Base-by-base conservation (phyloP, 2,329 filamentous ascomycete genomes). In the Teratosphaeriaceae sp. region DNA sequence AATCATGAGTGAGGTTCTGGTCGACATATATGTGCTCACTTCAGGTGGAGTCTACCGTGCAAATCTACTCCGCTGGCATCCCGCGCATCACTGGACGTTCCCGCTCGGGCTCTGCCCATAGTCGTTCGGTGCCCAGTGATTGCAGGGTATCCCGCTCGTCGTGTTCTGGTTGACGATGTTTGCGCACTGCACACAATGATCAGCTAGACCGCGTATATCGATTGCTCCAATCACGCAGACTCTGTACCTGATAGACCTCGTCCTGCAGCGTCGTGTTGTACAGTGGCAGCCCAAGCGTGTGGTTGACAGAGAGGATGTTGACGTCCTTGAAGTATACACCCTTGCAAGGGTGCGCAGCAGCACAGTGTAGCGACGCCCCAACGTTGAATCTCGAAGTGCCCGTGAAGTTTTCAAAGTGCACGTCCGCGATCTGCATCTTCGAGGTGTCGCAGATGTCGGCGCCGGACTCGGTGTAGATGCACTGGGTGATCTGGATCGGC, bases 401-500 rank as follows among this genome's bases (percentile, higher is more conserved):
- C 11, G 45, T 49, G 43, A 60, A 36, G 18, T 58, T 54, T 12
- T 50, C 42, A 19, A 61, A 51, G 8, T 9, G 9, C 9, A 26
- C 23, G 23, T 39, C 37, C 3, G 48, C 47, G 15, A 71, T 52
- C 38, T 70, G 58, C 45, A 71, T 71, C 37, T 63, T 52, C 0
- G 59, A 46, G 33, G 52, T 55, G 11, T 56, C 49, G 45, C 55
- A 57, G 15, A 48, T 44, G 16, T 48, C 50, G 4, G 29, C 42
- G 19, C 42, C 48, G 19, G 19, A 16, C 16, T 47, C 46, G n/a
- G 21, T 42, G 42, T 52, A 57, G 24, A 45, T 45, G 34, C 43
- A 45, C 20, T 45, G 43, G 7, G 38, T 42, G 34, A 56, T 42
- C 24, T 42, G 45, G 43, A 11, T 47, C 44, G 44, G 44, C 15